A percentile compares a stretch with the other conserved stretches of the same genome.
Conservation (phyloP, 768 basidiomycete genomes). For the Trametes sanguinea region DNA sequence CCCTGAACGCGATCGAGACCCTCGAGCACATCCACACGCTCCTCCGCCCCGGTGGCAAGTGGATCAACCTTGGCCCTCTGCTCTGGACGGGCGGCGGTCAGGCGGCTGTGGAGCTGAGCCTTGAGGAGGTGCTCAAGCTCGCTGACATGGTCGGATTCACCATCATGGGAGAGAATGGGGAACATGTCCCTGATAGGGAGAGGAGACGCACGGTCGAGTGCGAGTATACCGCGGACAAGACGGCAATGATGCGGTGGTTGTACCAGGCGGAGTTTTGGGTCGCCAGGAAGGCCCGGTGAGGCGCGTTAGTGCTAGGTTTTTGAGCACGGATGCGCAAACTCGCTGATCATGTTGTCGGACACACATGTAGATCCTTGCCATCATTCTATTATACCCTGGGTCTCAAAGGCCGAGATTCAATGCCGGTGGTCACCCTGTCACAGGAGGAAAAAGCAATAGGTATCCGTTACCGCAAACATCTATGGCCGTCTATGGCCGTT, state of each 20-base stretch:
- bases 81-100: slow-evolving; percentile 61
- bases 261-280: slow-evolving; percentile 73
- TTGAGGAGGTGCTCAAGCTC: slow-evolving; percentile 61
- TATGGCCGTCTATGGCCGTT: not conserved
- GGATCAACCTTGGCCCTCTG: slow-evolving; percentile 74
- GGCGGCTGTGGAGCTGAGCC: slow-evolving; percentile 57
- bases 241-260: slow-evolving; percentile 72
- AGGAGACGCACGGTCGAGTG: slow-evolving; percentile 52
- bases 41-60: slow-evolving; percentile 61
- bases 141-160: slow-evolving; percentile 58
- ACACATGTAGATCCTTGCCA: too few relatives aligned
- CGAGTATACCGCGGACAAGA: slow-evolving; percentile 62
- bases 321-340: too few relatives aligned
- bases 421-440: too few relatives aligned
- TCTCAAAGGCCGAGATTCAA: too few relatives aligned
- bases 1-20: slow-evolving; percentile 37
- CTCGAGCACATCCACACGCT: slow-evolving; percentile 58
- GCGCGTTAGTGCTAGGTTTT: too few relatives aligned
- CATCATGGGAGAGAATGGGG: slow-evolving; percentile 23
- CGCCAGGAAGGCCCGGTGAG: slow-evolving; percentile 40
- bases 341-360: too few relatives aligned
- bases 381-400: too few relatives aligned
- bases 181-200: not conserved
- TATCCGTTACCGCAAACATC: too few relatives aligned
- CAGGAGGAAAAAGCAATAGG: too few relatives aligned